These are phyloP conservation scores for Acacia concinna DNA, from an alignment of 331 rosid genomes.

Conservation along the genomic window DNA sequence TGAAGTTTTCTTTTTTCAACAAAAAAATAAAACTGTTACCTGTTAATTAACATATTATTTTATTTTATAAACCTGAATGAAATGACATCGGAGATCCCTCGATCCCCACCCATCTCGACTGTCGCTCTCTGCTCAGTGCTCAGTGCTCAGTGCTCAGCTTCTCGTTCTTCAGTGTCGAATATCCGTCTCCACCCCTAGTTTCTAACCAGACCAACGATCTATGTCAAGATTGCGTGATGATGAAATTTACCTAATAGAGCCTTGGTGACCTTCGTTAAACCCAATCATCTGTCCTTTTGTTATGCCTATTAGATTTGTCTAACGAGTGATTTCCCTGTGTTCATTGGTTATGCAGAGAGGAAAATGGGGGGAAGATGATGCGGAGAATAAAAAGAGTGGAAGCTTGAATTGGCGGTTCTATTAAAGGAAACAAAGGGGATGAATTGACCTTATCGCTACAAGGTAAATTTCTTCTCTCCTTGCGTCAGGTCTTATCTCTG, in stretches of 20 bases:
- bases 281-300: not conserved
- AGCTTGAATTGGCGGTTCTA: not conserved
- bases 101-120: no score
- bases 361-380: not conserved
- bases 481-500: not conserved
- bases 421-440: not conserved
- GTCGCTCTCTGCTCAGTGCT: not conserved
- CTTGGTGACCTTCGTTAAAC: not conserved
- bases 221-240: not conserved
- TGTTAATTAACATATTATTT: no score
- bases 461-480: not conserved
- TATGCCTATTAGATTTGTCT: not conserved
- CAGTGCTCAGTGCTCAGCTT: not conserved
- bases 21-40: no score
- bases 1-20: no score
- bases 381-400: not conserved
- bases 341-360: not conserved
- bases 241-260: not conserved
- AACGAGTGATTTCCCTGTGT: not conserved
- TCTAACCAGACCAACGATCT: not conserved
- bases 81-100: no score
- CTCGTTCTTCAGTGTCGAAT: not conserved
- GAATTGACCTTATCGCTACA: not conserved
- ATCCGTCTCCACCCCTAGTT: no score
- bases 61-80: no score